Conservation (phyloP, 2,329 filamentous ascomycete species). For the Pseudopithomyces chartarum region DNA sequence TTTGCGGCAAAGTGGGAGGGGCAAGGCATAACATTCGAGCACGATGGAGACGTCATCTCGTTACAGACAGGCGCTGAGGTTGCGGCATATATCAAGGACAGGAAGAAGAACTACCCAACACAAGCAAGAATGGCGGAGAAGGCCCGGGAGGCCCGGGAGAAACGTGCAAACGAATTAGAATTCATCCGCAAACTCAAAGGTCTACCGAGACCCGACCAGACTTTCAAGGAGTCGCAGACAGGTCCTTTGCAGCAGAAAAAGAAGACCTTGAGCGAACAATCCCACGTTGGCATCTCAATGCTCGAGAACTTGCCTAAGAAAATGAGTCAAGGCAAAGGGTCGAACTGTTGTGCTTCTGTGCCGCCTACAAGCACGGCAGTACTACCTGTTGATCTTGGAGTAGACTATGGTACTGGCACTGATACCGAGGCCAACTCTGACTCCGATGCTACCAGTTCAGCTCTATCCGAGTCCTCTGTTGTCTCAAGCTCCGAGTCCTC, state of each 20-base stretch:
- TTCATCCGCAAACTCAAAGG: conserved; percentile 37
- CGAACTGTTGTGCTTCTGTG: conserved; percentile 15
- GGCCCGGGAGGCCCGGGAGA: conserved; percentile 51
- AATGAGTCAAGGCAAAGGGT: conserved; percentile 39
- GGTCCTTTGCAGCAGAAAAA: conserved; percentile 5
- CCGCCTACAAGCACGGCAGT: conserved; percentile 1
- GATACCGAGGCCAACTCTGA: conserved; percentile 12
- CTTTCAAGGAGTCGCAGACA: not conserved
- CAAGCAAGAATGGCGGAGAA: conserved; percentile 70
- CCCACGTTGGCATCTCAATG: conserved; percentile 17
- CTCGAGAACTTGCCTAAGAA: conserved; percentile 42
- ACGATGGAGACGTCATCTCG: conserved; percentile 59
- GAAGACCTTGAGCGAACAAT: conserved; percentile 5
- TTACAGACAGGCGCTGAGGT: conserved; percentile 69
- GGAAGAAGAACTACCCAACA: conserved; percentile 81
- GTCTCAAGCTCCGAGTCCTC: conserved; percentile 36
- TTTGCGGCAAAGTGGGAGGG: conserved; percentile 48
- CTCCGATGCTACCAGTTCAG: conserved; percentile 20
- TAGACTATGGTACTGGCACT: conserved; percentile 38
- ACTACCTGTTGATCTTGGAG: conserved; percentile 27
- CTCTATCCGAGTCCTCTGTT: conserved; percentile 28
- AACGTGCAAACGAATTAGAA: conserved; percentile 46
- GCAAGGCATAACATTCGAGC: conserved; percentile 63
- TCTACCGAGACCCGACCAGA: conserved; percentile 21
- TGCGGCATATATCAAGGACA: conserved; percentile 78